Conservation (phyloP, 306 rosid genomes). For the Chamaecrista fasciculata region DNA sequence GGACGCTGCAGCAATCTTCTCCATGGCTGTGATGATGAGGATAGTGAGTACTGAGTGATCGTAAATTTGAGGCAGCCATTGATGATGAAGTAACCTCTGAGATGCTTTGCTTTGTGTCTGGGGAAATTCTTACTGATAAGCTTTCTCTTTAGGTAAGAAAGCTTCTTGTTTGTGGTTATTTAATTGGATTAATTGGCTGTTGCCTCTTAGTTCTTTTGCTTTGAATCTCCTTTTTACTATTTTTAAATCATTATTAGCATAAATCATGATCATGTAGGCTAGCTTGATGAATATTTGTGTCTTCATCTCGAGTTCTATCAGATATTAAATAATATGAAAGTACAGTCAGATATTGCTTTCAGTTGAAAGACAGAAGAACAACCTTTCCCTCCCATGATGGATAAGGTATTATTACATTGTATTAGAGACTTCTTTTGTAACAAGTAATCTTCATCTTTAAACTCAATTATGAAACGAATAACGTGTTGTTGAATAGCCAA, state of each 20-base stretch:
- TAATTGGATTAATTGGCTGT: background rate
- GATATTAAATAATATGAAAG: background rate
- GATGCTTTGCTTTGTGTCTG: conserved; percentile 54
- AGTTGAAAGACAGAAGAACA: background rate
- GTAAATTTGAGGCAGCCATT: conserved; percentile 21
- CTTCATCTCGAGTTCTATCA: background rate
- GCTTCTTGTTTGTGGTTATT: conserved; percentile 20
- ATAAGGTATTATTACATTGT: background rate
- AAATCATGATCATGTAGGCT: background rate
- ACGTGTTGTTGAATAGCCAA: background rate
- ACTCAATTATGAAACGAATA: background rate
- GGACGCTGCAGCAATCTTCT: conserved; percentile 14
- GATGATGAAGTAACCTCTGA: conserved; percentile 40
- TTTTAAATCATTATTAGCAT: background rate
- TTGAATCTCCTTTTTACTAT: background rate
- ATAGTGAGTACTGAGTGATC: background rate
- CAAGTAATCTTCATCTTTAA: background rate
- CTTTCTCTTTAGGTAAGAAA: conserved; percentile 12
- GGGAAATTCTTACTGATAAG: conserved; percentile 26
- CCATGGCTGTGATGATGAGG: conserved; percentile 28
- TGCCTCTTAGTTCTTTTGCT: background rate
- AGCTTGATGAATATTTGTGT: background rate
- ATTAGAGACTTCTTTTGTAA: background rate
- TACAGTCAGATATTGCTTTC: background rate
- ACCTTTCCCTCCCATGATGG: conserved; percentile 13